Base-by-base conservation (phyloP, 257 asterid genomes). In the Ocimum tenuiflorum region DNA sequence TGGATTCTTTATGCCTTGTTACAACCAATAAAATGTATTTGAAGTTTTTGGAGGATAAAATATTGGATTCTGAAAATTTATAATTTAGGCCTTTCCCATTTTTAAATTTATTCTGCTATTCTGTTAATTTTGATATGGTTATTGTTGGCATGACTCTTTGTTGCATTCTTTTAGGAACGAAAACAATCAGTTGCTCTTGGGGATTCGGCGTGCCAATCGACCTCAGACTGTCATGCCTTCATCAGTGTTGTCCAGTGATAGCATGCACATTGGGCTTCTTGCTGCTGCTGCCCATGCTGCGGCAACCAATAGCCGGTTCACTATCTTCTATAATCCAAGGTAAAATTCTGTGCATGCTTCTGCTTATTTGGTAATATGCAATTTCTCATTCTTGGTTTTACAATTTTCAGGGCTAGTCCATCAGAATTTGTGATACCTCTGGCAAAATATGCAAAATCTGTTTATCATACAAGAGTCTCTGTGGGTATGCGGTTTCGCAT, bases 201-300 rank as follows among this genome's bases (percentile, higher is more conserved):
- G 97, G 67, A 91, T 91, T 71, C 85, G 97, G 17, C 95, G 81
- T 60, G 95, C 97, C 38, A 86, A 62, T 84, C 88, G 97, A 67
- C 83, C 96, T 57, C 97, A 88, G 77, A 81, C 92, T 31, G 85
- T 86, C 51, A 86, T 91, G 96, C 97, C 97, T 43, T 91, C 96
- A 14, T 91, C 96, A 0, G 95, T 91, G 73, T 70, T 91, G 68
- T 91, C 97, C 38, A 91, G 96, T 69, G 96, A 91, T 72, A 91
- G 97, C 83, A 91, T 88, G 95, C 97, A 91, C 80, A 91, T 91
- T 43, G 97, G 97, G 64, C 95, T 91, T 73, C 96, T 91, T 64
- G 96, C 97, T 66, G 97, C 96, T n/a, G 96, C 97, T 48, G 91
- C 97, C 70, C 96, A 88, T 83, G 97, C 97, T 29, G 91, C 96